Base-by-base conservation (phyloP, 768 basidiomycete genomes). In the Phlebiopsis flavidoalba region DNA sequence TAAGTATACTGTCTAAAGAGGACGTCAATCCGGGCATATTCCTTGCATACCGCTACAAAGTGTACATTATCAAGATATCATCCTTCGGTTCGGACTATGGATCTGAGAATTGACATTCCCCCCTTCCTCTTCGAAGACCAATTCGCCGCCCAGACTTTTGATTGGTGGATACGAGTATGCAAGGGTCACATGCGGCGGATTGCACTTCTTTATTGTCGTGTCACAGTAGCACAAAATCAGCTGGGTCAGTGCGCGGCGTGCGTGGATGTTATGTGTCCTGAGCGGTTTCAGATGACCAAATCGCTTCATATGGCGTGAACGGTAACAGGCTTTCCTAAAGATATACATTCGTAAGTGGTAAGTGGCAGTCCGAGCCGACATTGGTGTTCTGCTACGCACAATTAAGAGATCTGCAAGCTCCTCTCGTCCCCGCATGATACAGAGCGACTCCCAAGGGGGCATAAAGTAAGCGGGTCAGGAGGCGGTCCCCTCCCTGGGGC, bases 401-500 rank as follows among this genome's bases (percentile, higher is more conserved):
- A 81, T 64, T n/a, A 33, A 87, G 77, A 8, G 71, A 75, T 58
- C 73, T 69, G 60, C 82, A 76, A 56, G 80, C 82, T 14, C 66
- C 64, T 19, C 74, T 74, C 15, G 79, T 83, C 12, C 80, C 84
- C 37, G 80, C 75, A 67, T 86, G 86, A 66, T 86, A 87, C 33
- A 86, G 63, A 2, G 78, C 81, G 11, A 84, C 80, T 19, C 81
- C n/a, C 84, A 49, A 88, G 78, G 37, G 82, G 76, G 53, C 83
- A 81, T 57, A 88, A 71, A 5, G 78, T 75, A n/a, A 88, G 72
- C 8, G 86, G 85, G 73, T 86, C 86, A 48, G 83, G 67, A 26
- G 79, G 79, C n/a, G n/a, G n/a, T n/a, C n/a, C n/a, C n/a, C n/a
- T 55, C 86, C 87, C 72, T 88, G 86, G 45, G 86, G 87, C 37